Base-by-base conservation (phyloP, 495 filamentous ascomycete genomes). In the Hypoxylon trugodes region DNA sequence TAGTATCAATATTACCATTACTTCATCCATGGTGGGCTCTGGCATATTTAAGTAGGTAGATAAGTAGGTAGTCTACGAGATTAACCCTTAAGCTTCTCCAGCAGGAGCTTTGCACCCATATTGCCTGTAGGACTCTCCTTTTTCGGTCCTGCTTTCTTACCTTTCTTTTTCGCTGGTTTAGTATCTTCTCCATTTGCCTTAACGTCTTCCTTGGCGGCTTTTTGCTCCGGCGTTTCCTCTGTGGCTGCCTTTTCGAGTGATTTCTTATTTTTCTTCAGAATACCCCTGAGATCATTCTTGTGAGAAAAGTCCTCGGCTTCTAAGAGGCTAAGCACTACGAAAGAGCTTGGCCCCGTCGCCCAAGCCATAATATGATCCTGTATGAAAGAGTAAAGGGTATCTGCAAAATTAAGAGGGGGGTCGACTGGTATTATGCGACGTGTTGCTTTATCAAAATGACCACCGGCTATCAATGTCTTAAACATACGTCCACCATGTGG, bases 401-500 rank as follows among this genome's bases (percentile, higher is more conserved):
- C 81, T 61, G 91, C 86, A 77, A 97, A 98, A 59, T 86, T 81
- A 45, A 96, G 80, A n/a, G 87, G 77, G 6, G 92, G 91, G n/a
- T 90, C 82, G 13, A 88, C 81, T 55, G 85, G 84, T 71, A 81
- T 85, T 38, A 96, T 76, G 42, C 81, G 83, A 73, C 90, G 91
- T 2, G 81, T 79, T 28, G 79, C 82, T 18, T 79, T 80, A 76
- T 97, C 92, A 73, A 89, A 98, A 19, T 83, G 86, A 7, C 96
- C 95, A 16, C 95, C 94, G 26, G 89, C 84, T 21, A 97, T 90
- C 1, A 99, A 82, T 0, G 88, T 88, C 76, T 96, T 97, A 59
- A 96, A 83, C 87, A 97, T 89, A 45, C 90, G 86, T n/a, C 91
- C 90, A 1, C 87, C 88, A 53, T 85, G 82, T 2, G 91, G 77